Conservation (phyloP, 1,284 basidiomycete genomes). For the Meira miltonrushii region DNA sequence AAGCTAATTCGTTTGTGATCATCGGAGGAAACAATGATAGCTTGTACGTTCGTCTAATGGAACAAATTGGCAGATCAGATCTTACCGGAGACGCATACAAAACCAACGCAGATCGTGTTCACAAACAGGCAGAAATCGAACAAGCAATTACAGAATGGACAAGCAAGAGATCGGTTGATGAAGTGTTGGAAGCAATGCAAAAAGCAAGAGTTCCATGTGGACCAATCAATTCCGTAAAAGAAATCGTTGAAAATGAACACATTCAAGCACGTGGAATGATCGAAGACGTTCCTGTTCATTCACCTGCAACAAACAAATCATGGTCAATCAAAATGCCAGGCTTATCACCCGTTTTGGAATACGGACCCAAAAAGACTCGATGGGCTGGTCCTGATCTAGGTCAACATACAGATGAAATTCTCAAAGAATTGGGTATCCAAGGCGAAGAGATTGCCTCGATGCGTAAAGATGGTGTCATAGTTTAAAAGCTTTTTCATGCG, state of each 20-base stretch:
- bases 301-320: neutral
- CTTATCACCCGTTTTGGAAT: constrained; percentile 4
- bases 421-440: neutral
- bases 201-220: constrained; percentile 11
- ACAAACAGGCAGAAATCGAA: constrained; percentile 7
- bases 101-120: constrained; percentile 6
- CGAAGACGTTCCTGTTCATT: constrained; percentile 2
- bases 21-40: constrained; percentile 8
- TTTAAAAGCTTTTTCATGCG: neutral
- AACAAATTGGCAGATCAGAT: constrained; percentile 6
- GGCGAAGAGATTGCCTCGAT: neutral
- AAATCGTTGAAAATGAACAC: constrained; percentile 2
- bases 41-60: constrained; percentile 7
- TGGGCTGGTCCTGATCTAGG: constrained; percentile 9
- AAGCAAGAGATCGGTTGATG: constrained; percentile 4
- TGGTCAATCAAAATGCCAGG: constrained; percentile 8
- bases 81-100: neutral
- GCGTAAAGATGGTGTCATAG: constrained; percentile 3
- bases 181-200: constrained; percentile 6
- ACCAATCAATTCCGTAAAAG: neutral
- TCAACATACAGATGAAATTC: constrained; percentile 5
- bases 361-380: neutral
- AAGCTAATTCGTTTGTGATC: constrained; percentile 4
- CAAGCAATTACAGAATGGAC: constrained; percentile 6
- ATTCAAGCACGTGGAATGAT: constrained; percentile 7